phyloP scores from a whole-genome alignment of 306 rosid genomes.

The Quercus glauca region DNA sequence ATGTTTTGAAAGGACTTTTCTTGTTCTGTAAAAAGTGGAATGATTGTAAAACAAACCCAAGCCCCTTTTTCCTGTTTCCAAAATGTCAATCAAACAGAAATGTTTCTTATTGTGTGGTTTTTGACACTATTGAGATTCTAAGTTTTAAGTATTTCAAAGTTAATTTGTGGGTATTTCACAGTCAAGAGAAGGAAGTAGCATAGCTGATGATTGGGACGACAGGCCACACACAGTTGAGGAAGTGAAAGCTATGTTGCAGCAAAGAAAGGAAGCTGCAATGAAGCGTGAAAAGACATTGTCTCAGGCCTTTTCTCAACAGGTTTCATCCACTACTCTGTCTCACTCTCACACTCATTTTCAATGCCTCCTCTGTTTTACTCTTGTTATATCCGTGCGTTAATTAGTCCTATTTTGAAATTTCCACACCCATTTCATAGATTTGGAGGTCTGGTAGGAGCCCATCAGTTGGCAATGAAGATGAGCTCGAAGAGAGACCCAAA shows the following conservation, averaged over 20 bases:
- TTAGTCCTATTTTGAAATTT: background rate
- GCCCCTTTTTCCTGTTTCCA: conserved; percentile 17
- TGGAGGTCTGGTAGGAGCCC: conserved; percentile 68
- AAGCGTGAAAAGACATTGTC: conserved; percentile 74
- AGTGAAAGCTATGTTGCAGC: conserved; percentile 91
- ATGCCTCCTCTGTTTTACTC: background rate
- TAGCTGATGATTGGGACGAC: conserved; percentile 92
- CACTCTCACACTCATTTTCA: background rate
- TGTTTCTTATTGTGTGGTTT: background rate
- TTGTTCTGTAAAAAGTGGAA: conserved; percentile 5
- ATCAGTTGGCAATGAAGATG: conserved; percentile 79
- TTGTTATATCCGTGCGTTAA: conserved; percentile 19
- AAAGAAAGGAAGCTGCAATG: conserved; percentile 72
- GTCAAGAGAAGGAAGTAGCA: conserved; percentile 87
- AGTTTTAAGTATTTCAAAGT: conserved; percentile 1
- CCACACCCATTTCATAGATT: conserved; percentile 37
- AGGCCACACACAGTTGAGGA: conserved; percentile 83
- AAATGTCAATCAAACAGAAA: conserved; percentile 20
- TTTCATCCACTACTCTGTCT: conserved; percentile 11
- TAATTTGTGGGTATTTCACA: conserved; percentile 14
- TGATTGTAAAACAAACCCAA: conserved; percentile 1
- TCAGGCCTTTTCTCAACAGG: conserved; percentile 89
- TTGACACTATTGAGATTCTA: background rate
- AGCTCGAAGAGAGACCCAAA: conserved; percentile 72
- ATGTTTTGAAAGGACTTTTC: background rate